phyloP scores from a whole-genome alignment of 2,329 filamentous ascomycete genomes.

The Penicillium olsonii region DNA sequence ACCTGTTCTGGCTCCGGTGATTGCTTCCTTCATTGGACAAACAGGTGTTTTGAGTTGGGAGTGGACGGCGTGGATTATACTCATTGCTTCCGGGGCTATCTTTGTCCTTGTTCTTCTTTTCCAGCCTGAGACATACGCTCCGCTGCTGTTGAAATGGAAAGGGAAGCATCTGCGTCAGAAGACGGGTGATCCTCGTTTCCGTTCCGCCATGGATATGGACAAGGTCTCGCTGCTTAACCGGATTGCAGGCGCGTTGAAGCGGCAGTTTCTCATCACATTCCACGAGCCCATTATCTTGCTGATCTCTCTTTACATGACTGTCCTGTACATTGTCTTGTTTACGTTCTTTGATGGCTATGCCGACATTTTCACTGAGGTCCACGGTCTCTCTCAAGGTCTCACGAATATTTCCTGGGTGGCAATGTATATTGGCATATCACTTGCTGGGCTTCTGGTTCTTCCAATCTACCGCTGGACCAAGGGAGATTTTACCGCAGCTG shows the following conservation, averaged over 20 bases:
- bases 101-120: conserved; percentile 44
- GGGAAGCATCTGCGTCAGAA: conserved; percentile 41
- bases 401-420: conserved; percentile 54
- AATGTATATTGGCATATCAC: conserved; percentile 48
- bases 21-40: conserved; percentile 26
- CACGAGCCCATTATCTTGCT: conserved; percentile 45
- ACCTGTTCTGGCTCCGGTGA: conserved; percentile 24
- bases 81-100: conserved; percentile 39
- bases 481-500: conserved; percentile 44
- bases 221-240: conserved; percentile 44
- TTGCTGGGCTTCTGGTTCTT: conserved; percentile 44
- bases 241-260: conserved; percentile 48
- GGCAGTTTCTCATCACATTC: conserved; percentile 53
- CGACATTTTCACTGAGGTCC: conserved; percentile 54
- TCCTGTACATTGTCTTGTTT: conserved; percentile 40
- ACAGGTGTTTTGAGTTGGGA: conserved; percentile 30
- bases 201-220: conserved; percentile 49
- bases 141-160: conserved; percentile 48
- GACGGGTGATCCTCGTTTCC: conserved; percentile 50
- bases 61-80: conserved; percentile 50
- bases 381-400: conserved; percentile 50
- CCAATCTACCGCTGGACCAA: conserved; percentile 50
- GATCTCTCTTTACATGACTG: conserved; percentile 35
- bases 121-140: conserved; percentile 54
- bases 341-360: conserved; percentile 51